These are phyloP conservation scores for Pythium vanterpoolii DNA, from an alignment of 352 stramenopile species.

Conservation along the genomic window DNA sequence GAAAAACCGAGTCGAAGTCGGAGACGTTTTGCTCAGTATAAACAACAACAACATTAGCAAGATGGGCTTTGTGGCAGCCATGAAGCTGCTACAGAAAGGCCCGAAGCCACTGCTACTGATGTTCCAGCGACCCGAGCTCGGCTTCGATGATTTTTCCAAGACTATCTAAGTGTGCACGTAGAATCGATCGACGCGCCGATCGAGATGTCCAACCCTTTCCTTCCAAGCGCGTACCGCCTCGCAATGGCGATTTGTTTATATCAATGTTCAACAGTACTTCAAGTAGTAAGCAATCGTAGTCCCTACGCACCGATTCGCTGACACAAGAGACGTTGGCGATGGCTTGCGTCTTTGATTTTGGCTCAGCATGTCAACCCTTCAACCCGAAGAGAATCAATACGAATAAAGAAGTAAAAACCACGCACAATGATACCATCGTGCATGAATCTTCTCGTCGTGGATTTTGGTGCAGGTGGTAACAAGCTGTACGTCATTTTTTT, in stretches of 20 bases:
- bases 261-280: constrained; percentile 5
- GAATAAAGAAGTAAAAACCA: no score
- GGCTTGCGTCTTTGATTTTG: constrained; percentile 7
- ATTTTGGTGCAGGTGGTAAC: no score
- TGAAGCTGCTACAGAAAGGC: constrained; percentile 83
- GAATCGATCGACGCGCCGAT: constrained; percentile 3
- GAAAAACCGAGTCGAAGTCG: constrained; percentile 81
- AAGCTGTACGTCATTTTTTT: no score
- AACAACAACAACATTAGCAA: constrained; percentile 92
- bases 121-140: constrained; percentile 66
- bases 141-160: constrained; percentile 26
- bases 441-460: no score
- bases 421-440: no score
- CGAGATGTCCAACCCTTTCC: neutral
- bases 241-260: constrained; percentile 1
- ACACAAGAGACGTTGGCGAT: neutral
- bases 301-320: neutral
- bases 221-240: constrained; percentile 4
- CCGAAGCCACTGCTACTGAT: constrained; percentile 85
- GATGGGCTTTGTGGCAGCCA: constrained; percentile 83
- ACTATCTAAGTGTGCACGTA: constrained; percentile 25
- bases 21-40: constrained; percentile 81
- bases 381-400: constrained; percentile 11
- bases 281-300: constrained; percentile 10
- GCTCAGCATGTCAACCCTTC: neutral